phyloP scores from a whole-genome alignment of 2,329 filamentous ascomycete genomes.

The Juglanconis oblonga region DNA sequence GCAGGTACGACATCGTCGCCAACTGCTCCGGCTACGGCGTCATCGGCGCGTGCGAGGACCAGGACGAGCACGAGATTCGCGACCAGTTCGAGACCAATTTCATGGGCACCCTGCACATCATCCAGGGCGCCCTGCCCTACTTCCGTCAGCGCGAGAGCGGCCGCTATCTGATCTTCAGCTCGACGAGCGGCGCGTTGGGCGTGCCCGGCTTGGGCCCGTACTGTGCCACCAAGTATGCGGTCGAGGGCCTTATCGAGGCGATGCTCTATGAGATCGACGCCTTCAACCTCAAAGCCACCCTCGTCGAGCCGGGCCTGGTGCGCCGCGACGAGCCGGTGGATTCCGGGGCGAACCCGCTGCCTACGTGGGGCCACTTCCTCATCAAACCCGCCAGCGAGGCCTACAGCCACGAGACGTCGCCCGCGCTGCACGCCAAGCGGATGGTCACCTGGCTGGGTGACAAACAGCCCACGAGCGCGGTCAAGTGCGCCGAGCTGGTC shows the following conservation, averaged over 20 bases:
- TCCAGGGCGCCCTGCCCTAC: conserved; percentile 83
- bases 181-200: conserved; percentile 85
- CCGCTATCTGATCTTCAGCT: conserved; percentile 91
- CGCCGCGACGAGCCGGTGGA: conserved; percentile 74
- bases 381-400: conserved; percentile 82
- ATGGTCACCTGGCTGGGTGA: conserved; percentile 96
- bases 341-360: conserved; percentile 53
- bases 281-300: conserved; percentile 89
- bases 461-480: conserved; percentile 85
- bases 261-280: conserved; percentile 93
- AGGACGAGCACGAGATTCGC: conserved; percentile 89
- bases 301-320: conserved; percentile 89
- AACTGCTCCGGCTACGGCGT: conserved; percentile 96
- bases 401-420: conserved; percentile 74
- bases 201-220: conserved; percentile 92
- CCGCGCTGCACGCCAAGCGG: conserved; percentile 81
- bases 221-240: conserved; percentile 95
- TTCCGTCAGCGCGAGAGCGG: conserved; percentile 75
- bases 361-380: conserved; percentile 87
- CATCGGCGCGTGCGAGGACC: conserved; percentile 93
- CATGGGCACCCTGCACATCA: conserved; percentile 90
- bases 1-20: conserved; percentile 81
- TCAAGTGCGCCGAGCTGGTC: conserved; percentile 88
- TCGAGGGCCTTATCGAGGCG: conserved; percentile 91
- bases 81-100: conserved; percentile 99